A percentile compares a stretch with the other conserved stretches of the same genome.
Conservation (phyloP, 2,329 filamentous ascomycete species). For the Alternaria sp. region DNA sequence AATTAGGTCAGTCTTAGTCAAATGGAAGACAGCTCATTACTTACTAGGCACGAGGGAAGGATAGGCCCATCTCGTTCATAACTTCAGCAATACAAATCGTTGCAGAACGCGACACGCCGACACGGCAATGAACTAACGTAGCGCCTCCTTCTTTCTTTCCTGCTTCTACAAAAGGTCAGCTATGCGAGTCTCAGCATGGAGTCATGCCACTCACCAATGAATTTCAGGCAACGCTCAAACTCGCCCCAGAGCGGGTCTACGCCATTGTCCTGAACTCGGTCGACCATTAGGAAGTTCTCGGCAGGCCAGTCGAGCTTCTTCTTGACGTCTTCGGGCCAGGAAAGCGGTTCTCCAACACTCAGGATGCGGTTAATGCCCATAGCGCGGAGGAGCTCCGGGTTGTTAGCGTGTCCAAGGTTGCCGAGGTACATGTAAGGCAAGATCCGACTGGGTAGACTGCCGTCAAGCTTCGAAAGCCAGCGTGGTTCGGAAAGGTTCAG, state of each 20-base stretch:
- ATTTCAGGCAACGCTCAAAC: slow-evolving; percentile 84
- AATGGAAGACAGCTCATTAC: slow-evolving; percentile 31
- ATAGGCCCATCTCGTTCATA: slow-evolving; percentile 81
- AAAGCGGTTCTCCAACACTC: slow-evolving; percentile 87
- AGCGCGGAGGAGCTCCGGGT: slow-evolving; percentile 78
- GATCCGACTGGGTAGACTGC: slow-evolving; percentile 87
- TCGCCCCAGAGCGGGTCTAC: slow-evolving; percentile 89
- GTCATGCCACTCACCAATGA: slow-evolving; percentile 74
- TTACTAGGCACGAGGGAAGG: slow-evolving; percentile 87
- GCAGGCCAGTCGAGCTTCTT: slow-evolving; percentile 69
- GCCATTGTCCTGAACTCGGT: slow-evolving; percentile 93
- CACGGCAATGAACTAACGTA: slow-evolving; percentile 93
- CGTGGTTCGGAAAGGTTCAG: slow-evolving; percentile 69
- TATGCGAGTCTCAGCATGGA: background rate
- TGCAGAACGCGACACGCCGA: slow-evolving; percentile 92
- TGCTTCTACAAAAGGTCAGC: slow-evolving; percentile 64
- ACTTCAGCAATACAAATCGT: slow-evolving; percentile 99
- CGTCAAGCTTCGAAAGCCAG: slow-evolving; percentile 86
- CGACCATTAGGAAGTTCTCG: slow-evolving; percentile 80
- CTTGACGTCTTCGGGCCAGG: slow-evolving; percentile 74
- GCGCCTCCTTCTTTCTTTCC: slow-evolving; percentile 79
- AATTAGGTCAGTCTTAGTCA: slow-evolving; percentile 11
- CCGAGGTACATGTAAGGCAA: slow-evolving; percentile 96
- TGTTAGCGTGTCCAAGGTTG: slow-evolving; percentile 92
- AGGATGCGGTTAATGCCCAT: slow-evolving; percentile 87